Base-by-base conservation (phyloP, 495 filamentous ascomycete genomes). In the Aspergillus conjunctus region DNA sequence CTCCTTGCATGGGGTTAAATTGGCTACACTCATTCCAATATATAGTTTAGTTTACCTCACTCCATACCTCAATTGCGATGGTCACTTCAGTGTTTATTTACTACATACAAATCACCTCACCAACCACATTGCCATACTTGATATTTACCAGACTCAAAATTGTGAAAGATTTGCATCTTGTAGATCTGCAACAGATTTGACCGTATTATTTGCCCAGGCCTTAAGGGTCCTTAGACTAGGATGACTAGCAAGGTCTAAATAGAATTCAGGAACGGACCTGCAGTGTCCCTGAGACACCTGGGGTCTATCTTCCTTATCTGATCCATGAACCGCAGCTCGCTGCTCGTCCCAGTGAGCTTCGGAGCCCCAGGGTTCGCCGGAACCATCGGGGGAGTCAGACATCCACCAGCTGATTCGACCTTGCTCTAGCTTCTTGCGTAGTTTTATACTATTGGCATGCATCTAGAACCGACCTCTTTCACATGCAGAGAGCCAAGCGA, bases 201-300 rank as follows among this genome's bases (percentile, higher is more conserved):
- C 30, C 32, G 49, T 51, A 51, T 51, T 32, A 51, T 51, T 49
- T 26, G 26, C 14, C 26, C 49, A 15, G 32, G 49, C 49, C 49
- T 32, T 15, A 51, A 17, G 21, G 14, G 14, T n/a, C 30, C 14
- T 17, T 51, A 32, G 49, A 1, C 12, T 11, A 21, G n/a, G 17
- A 15, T n/a, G 9, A 51, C 49, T 51, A 51, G 22, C 49, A 51
- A 32, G 49, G 14, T 51, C 49, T 32, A 51, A 51, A n/a, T 51
- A 51, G 12, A 14, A 32, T n/a, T 51, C 30, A n/a, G 1, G n/a
- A n/a, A n/a, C n/a, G 18, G 48, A 51, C 48, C 48, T 21, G 48
- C 48, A 50, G 18, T 20, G 1, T 30, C 48, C 30, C 30, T 32
- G 37, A 11, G 15, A 41, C 37, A 26, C 5, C 26, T 26, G 26